phyloP scores from a whole-genome alignment of 1,139 yeast species.

The Hyphopichia fennica region DNA sequence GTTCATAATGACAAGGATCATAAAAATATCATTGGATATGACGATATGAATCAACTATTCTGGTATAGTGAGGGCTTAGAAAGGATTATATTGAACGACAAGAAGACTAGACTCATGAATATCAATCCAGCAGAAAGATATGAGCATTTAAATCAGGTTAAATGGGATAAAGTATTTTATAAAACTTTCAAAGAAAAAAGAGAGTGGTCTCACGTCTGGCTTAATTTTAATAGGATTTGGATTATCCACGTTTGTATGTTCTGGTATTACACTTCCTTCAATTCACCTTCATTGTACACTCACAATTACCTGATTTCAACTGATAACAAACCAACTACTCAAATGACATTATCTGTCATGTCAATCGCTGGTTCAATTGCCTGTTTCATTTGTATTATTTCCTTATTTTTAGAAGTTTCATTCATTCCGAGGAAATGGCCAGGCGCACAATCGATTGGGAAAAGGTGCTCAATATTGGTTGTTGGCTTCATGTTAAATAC shows the following conservation, averaged over 20 bases:
- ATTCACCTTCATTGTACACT: conserved; percentile 57
- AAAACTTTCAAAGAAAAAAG: conserved; percentile 59
- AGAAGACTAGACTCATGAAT: conserved; percentile 38
- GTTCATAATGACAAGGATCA: conserved; percentile 53
- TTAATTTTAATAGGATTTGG: conserved; percentile 64
- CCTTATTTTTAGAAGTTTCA: conserved; percentile 42
- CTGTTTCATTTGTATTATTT: conserved; percentile 39
- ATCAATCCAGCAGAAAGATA: conserved; percentile 49
- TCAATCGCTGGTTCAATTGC: conserved; percentile 55
- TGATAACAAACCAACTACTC: conserved; percentile 51
- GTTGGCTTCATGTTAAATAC: conserved; percentile 28
- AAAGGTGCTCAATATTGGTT: conserved; percentile 32
- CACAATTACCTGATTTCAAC: conserved; percentile 39
- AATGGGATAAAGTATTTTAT: conserved; percentile 51
- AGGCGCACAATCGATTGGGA: conserved; percentile 48
- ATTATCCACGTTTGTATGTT: conserved; percentile 57
- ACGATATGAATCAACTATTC: conserved; percentile 63
- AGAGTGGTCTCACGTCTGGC: conserved; percentile 58
- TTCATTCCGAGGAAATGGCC: conserved; percentile 59
- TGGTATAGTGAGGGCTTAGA: conserved; percentile 57
- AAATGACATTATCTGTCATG: conserved; percentile 46
- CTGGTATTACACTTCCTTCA: conserved; percentile 59
- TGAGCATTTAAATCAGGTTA: conserved; percentile 36
- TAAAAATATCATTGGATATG: conserved; percentile 55
- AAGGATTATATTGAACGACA: conserved; percentile 37